Evolutionary conservation across 140 eudicot species (phyloP).

Genomic region (Erigeron philadelphicus): DNA sequence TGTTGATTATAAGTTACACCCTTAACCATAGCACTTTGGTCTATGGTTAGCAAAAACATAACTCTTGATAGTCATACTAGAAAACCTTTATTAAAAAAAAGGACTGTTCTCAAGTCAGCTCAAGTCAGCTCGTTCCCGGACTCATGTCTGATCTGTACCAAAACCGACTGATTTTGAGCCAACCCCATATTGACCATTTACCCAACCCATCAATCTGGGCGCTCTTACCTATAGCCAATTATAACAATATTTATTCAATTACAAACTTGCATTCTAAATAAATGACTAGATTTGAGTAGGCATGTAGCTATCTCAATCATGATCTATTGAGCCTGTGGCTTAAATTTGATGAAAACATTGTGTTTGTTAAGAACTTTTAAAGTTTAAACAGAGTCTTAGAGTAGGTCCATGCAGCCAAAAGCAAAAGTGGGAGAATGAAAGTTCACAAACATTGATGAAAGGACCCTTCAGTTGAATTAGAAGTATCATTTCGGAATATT

Average conservation of each 20-base stretch:
- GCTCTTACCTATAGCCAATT: no score
- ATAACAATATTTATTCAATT: not conserved
- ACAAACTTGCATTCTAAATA: not conserved
- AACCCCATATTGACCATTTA: no score
- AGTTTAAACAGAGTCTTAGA: constrained; percentile 4
- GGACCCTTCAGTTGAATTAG: constrained; percentile 63
- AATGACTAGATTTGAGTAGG: not conserved
- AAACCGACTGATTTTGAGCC: no score
- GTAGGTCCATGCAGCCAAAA: constrained; percentile 1
- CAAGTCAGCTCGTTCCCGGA: no score
- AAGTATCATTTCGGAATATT: constrained; percentile 74
- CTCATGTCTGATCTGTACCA: no score
- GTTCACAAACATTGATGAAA: constrained; percentile 70
- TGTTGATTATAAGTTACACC: no score
- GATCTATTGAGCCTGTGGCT: constrained; percentile 4
- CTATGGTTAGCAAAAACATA: no score
- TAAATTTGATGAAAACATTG: not conserved
- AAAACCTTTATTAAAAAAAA: no score
- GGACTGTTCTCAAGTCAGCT: no score
- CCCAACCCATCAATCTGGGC: no score
- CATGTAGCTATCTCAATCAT: constrained; percentile 3
- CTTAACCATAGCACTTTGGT: no score
- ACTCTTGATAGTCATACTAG: no score
- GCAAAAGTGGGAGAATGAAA: not conserved
- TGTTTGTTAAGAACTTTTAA: not conserved